Percentiles rank a stretch among this genome's conserved stretches.
Evolutionary conservation across 768 basidiomycete species (phyloP).

Genomic region (Fomitopsis serialis): DNA sequence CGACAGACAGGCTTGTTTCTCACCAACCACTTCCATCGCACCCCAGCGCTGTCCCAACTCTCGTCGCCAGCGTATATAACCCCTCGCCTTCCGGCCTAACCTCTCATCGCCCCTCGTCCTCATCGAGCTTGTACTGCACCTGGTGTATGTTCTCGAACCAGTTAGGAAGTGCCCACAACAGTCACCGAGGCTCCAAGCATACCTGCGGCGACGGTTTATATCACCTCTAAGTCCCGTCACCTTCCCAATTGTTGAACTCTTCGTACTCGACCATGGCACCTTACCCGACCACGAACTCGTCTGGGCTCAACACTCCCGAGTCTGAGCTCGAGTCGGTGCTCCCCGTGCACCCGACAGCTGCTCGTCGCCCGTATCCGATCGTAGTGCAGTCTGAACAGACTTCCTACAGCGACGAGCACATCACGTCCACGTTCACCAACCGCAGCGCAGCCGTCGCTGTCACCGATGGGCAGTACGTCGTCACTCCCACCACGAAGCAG

Average conservation of each 20-base stretch:
- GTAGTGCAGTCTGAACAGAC: conserved; percentile 81
- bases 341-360: conserved; percentile 81
- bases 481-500: conserved; percentile 73
- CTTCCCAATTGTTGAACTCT: conserved; percentile 5
- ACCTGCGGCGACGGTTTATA: conserved; percentile 64
- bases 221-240: conserved; percentile 29
- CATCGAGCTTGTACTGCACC: conserved; percentile 4
- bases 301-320: conserved; percentile 71
- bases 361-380: conserved; percentile 69
- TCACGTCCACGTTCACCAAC: conserved; percentile 78
- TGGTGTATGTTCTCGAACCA: conserved; percentile 93
- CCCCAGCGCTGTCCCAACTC: background rate
- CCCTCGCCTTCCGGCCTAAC: background rate
- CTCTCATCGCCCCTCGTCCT: background rate
- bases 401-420: conserved; percentile 73
- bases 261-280: conserved; percentile 41
- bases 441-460: conserved; percentile 70
- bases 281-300: conserved; percentile 40
- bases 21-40: background rate
- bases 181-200: conserved; percentile 84
- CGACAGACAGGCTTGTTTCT: background rate
- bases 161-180: conserved; percentile 85
- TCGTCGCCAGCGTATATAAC: background rate
- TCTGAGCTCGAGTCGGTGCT: conserved; percentile 64
- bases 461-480: conserved; percentile 66